Base-by-base conservation (phyloP, 345 rosid species). In the Populus deltoides region DNA sequence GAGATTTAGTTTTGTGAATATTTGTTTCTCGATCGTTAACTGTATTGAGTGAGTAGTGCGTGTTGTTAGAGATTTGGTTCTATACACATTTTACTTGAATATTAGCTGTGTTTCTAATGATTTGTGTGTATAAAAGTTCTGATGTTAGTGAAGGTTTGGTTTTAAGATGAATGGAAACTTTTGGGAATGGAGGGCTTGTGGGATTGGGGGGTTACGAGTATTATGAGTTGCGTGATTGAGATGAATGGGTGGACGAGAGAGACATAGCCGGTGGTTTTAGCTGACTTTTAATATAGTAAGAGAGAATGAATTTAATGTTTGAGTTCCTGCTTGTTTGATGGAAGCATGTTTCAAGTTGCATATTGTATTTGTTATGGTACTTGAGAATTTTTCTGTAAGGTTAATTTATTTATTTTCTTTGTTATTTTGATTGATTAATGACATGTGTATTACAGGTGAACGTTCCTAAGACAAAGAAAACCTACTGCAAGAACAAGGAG, bases 391-490 rank as follows among this genome's bases (percentile, higher is more conserved):
- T 25, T n/a, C 27, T 24, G 4, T 0, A 25, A n/a, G 65, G 29
- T 59, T n/a, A 27, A 4, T 9, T 1, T 25, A n/a, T 55, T 8
- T 3, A 10, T 11, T 11, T 10, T n/a, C 13, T 24, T 59, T n/a
- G 5, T 59, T 24, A n/a, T 1, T 9, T 24, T n/a, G 6, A 59
- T 59, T 59, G 2, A 59, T 59, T 24, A 59, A 1, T 59, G 13
- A 24, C 25, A 51, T 11, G 20, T 3, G 17, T 47, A 47, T 73
- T 11, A 49, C 76, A 92, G 97, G 97, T 92, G 90, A 92, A 92
- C 79, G 89, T 91, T 78, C 95, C 95, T 4, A 91, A 92, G 86
- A 92, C 95, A 0, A 92, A 92, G 94, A 92, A 92, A 84, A 79
- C 81, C 33, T 73, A 67, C 62, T 79, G 77, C 68, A 79, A 79